phyloP scores from a whole-genome alignment of 495 filamentous ascomycete species.

The Daldinia vernicosa region DNA sequence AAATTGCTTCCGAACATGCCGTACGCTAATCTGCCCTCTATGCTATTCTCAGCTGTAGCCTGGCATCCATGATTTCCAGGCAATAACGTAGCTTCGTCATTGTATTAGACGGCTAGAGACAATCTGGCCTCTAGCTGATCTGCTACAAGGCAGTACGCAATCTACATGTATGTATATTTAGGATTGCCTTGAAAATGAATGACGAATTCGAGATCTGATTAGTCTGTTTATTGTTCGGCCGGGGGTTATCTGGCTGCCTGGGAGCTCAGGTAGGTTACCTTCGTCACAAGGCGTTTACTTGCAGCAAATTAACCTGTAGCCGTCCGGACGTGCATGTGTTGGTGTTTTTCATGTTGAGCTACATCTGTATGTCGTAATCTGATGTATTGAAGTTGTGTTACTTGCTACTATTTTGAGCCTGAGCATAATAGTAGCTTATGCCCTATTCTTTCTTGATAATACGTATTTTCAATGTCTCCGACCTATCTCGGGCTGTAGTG shows the following conservation, averaged over 20 bases:
- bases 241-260: not conserved
- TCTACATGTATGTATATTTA: not conserved
- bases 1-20: conserved; percentile 36
- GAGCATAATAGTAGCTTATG: not conserved
- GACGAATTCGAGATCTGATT: conserved; percentile 1
- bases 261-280: conserved; percentile 2
- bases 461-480: not conserved
- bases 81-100: conserved; percentile 37
- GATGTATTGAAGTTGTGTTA: not conserved
- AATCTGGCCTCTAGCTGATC: conserved; percentile 24
- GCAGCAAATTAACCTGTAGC: not conserved
- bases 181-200: conserved; percentile 4
- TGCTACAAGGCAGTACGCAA: not conserved
- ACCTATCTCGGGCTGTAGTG: not conserved
- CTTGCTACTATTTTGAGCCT: not conserved
- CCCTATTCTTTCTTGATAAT: not conserved
- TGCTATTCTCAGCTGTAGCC: conserved; percentile 30
- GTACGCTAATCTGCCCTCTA: conserved; percentile 3
- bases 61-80: conserved; percentile 20
- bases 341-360: not conserved
- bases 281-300: not conserved
- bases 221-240: not conserved
- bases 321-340: not conserved
- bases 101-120: conserved; percentile 1
- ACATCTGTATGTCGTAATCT: not conserved